Evolutionary conservation across 352 stramenopile species (phyloP).

Genomic region (Phytophthora cryptogea): DNA sequence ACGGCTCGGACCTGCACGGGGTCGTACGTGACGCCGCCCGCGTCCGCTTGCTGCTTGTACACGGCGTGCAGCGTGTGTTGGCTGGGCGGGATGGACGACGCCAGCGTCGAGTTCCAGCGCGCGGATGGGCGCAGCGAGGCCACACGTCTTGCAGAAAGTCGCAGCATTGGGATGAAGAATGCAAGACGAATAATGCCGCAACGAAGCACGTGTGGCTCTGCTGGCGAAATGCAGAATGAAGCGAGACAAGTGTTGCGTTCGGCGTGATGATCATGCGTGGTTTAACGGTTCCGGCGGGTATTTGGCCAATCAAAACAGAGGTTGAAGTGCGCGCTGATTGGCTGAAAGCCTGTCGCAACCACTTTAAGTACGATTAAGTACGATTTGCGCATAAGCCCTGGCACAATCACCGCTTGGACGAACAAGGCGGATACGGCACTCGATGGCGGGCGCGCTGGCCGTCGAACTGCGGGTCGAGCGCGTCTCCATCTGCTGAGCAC

Average conservation of each 20-base stretch:
- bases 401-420: slow-evolving; percentile 18
- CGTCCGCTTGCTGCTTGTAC: slow-evolving; percentile 67
- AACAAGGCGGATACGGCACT: slow-evolving; percentile 12
- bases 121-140: not conserved
- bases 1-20: slow-evolving; percentile 69
- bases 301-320: not conserved
- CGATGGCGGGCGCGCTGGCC: slow-evolving; percentile 1
- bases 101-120: slow-evolving; percentile 24
- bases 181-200: not conserved
- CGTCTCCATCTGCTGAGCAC: slow-evolving; percentile 8
- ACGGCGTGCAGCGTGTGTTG: slow-evolving; percentile 44
- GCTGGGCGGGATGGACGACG: slow-evolving; percentile 18
- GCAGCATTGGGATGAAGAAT: slow-evolving; percentile 17
- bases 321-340: slow-evolving; percentile 24
- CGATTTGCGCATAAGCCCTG: slow-evolving; percentile 13
- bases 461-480: slow-evolving; percentile 13
- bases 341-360: not conserved
- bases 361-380: not conserved
- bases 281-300: slow-evolving; percentile 8
- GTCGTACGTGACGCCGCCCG: slow-evolving; percentile 67
- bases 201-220: slow-evolving; percentile 2
- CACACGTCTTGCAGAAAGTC: slow-evolving; percentile 13
- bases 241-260: slow-evolving; percentile 15
- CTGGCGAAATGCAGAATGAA: slow-evolving; percentile 16
- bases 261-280: slow-evolving; percentile 7